Conservation (phyloP, 345 rosid species). For the Odontarrhena argentea region DNA sequence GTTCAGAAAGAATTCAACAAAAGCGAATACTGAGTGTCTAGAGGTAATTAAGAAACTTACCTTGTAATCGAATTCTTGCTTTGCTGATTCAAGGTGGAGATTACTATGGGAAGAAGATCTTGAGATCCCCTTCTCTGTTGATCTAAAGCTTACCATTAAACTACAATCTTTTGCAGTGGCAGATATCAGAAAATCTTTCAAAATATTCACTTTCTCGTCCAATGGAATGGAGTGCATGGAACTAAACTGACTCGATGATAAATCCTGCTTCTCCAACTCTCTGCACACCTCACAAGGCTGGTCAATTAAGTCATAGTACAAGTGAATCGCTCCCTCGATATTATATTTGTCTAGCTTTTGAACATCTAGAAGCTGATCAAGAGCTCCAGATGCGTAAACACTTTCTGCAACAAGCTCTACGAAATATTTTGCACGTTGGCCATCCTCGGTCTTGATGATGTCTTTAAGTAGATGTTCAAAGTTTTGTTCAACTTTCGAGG, state of each 20-base stretch:
- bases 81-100: constrained; percentile 60
- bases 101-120: constrained; percentile 48
- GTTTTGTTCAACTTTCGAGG: constrained; percentile 44
- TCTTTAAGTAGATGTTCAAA: constrained; percentile 66
- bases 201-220: constrained; percentile 72
- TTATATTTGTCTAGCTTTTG: constrained; percentile 73
- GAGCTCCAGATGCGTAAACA: constrained; percentile 53
- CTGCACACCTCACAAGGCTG: constrained; percentile 67
- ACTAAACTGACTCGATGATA: constrained; percentile 31
- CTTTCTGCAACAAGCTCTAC: constrained; percentile 74
- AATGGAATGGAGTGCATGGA: constrained; percentile 64
- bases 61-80: constrained; percentile 80
- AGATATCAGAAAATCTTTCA: constrained; percentile 69
- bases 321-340: constrained; percentile 93
- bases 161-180: constrained; percentile 94
- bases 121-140: constrained; percentile 44
- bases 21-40: background rate
- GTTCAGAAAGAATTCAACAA: background rate
- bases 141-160: constrained; percentile 76
- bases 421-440: constrained; percentile 54
- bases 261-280: constrained; percentile 45
- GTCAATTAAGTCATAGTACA: constrained; percentile 63
- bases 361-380: constrained; percentile 74
- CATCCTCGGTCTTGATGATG: constrained; percentile 57
- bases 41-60: constrained; percentile 34